Conservation (phyloP, 345 rosid species). For the Lenwebbia sp. region DNA sequence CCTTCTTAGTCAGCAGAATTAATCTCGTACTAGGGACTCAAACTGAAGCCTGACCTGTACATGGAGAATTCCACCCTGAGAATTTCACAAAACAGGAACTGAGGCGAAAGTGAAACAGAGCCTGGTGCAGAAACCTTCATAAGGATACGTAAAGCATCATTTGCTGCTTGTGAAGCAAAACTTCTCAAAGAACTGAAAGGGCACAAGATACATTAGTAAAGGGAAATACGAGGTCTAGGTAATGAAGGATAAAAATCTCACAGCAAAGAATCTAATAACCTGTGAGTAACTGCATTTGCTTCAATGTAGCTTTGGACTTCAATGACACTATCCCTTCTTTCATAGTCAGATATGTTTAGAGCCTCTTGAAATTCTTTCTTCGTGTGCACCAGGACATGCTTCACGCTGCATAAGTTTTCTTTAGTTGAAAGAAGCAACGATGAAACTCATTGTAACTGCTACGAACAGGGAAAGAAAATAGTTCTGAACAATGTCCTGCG, state of each 20-base stretch:
- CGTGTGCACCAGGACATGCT: constrained; percentile 56
- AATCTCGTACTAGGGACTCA: not conserved
- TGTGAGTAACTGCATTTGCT: constrained; percentile 62
- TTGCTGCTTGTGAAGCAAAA: constrained; percentile 53
- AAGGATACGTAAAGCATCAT: constrained; percentile 29
- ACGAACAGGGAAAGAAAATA: not conserved
- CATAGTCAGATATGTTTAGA: constrained; percentile 30
- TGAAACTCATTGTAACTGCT: not conserved
- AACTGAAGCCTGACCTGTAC: constrained; percentile 45
- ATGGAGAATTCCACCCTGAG: constrained; percentile 44
- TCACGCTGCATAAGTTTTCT: constrained; percentile 41
- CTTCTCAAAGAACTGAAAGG: constrained; percentile 47
- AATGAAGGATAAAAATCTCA: not conserved
- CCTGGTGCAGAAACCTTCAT: constrained; percentile 25
- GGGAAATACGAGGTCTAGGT: not conserved
- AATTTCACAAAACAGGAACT: constrained; percentile 28
- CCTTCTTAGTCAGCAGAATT: not conserved
- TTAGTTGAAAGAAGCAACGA: not conserved
- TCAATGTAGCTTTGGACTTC: constrained; percentile 80
- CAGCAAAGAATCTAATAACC: constrained; percentile 20
- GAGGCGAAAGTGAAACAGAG: constrained; percentile 10
- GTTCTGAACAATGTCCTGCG: not conserved
- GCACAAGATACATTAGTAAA: constrained; percentile 21
- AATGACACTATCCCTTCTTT: constrained; percentile 49
- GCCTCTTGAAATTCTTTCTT: constrained; percentile 70